A percentile compares a stretch with the other conserved stretches of the same genome.
Evolutionary conservation across 495 filamentous ascomycete genomes (phyloP).

Genomic region (Poronia punctata): DNA sequence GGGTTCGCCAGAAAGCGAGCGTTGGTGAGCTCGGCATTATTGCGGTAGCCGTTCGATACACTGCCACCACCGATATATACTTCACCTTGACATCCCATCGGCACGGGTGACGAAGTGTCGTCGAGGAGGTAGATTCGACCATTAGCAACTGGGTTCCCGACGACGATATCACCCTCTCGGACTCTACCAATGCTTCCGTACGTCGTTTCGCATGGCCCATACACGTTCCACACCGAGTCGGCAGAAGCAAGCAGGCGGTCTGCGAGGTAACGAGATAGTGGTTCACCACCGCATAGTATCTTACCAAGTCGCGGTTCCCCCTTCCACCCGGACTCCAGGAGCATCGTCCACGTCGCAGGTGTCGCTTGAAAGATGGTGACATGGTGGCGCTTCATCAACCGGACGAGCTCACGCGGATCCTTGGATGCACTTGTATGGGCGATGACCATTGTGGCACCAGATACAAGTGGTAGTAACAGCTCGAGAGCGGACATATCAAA

Average conservation of each 20-base stretch:
- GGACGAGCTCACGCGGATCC: slow-evolving; percentile 13
- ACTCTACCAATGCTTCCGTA: slow-evolving; percentile 54
- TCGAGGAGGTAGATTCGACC: slow-evolving; percentile 60
- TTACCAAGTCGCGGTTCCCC: slow-evolving; percentile 12
- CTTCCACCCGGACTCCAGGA: slow-evolving; percentile 20
- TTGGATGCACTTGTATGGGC: slow-evolving; percentile 12
- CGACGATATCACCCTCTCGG: slow-evolving; percentile 59
- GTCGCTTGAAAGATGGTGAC: slow-evolving; percentile 24
- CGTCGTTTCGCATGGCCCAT: slow-evolving; percentile 73
- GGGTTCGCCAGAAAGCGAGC: slow-evolving; percentile 29
- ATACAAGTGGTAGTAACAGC: slow-evolving; percentile 58
- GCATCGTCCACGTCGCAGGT: slow-evolving; percentile 23
- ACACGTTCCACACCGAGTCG: slow-evolving; percentile 37
- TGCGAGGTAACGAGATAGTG: slow-evolving; percentile 15
- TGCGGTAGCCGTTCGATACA: slow-evolving; percentile 34
- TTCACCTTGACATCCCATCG: slow-evolving; percentile 25
- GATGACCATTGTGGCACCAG: slow-evolving; percentile 46
- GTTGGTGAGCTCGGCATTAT: slow-evolving; percentile 27
- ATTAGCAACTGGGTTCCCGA: slow-evolving; percentile 62
- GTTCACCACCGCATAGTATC: slow-evolving; percentile 21
- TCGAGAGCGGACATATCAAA: slow-evolving; percentile 71
- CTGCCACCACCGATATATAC: slow-evolving; percentile 34
- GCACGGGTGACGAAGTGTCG: slow-evolving; percentile 13
- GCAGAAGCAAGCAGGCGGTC: slow-evolving; percentile 20
- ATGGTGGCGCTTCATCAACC: slow-evolving; percentile 16